Evolutionary conservation across 2,329 filamentous ascomycete genomes (phyloP).

Genomic region (Paraphaeosphaeria minitans): DNA sequence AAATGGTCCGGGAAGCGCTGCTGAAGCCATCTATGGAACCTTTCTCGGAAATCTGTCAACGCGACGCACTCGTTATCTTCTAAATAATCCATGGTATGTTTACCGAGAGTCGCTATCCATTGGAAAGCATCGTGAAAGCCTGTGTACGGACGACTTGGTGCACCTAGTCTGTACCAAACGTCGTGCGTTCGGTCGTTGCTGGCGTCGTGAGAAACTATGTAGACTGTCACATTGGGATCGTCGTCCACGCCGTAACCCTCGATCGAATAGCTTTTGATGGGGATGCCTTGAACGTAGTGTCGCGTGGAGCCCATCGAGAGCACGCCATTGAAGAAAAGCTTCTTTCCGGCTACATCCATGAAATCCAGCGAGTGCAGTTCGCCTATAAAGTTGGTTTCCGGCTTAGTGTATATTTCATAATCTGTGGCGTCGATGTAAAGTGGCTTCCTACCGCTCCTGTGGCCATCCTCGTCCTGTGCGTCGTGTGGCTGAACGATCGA

Average conservation of each 20-base stretch:
- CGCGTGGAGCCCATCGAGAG: constrained; percentile 52
- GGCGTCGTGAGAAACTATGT: constrained; percentile 62
- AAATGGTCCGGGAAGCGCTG: constrained; percentile 50
- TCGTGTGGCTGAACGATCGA: constrained; percentile 10
- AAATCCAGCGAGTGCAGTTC: constrained; percentile 27
- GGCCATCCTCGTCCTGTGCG: constrained; percentile 5
- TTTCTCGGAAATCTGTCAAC: constrained; percentile 61
- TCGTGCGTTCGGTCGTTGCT: constrained; percentile 31
- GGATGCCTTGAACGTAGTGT: constrained; percentile 61
- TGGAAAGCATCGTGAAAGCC: constrained; percentile 67
- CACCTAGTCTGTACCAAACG: constrained; percentile 68
- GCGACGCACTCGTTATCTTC: constrained; percentile 45
- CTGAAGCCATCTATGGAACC: constrained; percentile 65
- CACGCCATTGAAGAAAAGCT: constrained; percentile 34
- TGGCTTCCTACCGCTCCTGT: constrained; percentile 8
- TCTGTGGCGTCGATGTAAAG: constrained; percentile 25
- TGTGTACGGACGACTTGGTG: constrained; percentile 64
- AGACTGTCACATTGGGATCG: constrained; percentile 61
- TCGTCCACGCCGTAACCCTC: constrained; percentile 65
- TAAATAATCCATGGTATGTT: constrained; percentile 74
- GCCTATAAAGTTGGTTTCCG: constrained; percentile 11
- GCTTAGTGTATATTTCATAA: constrained; percentile 32
- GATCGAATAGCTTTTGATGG: constrained; percentile 65
- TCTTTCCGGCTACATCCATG: constrained; percentile 23
- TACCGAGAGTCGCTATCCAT: constrained; percentile 73